Base-by-base conservation (phyloP, 2,329 filamentous ascomycete genomes). In the Fusarium illudens region DNA sequence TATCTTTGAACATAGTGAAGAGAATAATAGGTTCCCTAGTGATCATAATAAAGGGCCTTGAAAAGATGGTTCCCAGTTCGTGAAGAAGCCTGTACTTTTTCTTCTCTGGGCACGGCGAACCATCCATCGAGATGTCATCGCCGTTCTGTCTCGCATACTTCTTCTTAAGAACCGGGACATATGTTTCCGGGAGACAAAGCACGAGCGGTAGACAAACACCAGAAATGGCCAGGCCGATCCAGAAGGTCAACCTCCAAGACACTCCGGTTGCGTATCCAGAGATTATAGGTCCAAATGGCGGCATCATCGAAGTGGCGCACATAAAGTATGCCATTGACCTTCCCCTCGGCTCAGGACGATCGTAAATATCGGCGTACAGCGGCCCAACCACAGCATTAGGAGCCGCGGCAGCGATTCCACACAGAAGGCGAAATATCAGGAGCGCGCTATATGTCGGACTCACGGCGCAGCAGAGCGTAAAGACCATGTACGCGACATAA, bases 241-340 rank as follows among this genome's bases (percentile, higher is more conserved):
- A 82, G 34, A 84, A 84, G 0, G 78, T 75, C 80, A 82, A 84
- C 22, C 81, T 75, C 83, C 83, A 84, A 1, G 75, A 77, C n/a
- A 79, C 67, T 2, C 69, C 60, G 0, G 79, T 73, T 6, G 77
- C 72, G 46, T 79, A 84, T 0, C 82, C 82, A 0, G 82, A 83
- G 20, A 84, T 80, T 0, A 80, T 78, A 0, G 82, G 82, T 0
- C 79, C 80, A 9, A 82, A 59, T 0, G 79, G 71, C 0, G 82
- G 82, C 1, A 80, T 81, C 20, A 78, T 76, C 4, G 77, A 78
- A 4, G 79, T 78, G 2, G 76, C 76, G 62, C 78, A 49, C 72
- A 58, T 78, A 72, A 82, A 83, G 29, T 78, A 32, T 0, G 76
- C 66, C 48, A 78, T 66, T 0, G 80, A 81, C 27, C 79, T 75